A percentile compares a stretch with the other conserved stretches of the same genome.
phyloP scores from a whole-genome alignment of 768 basidiomycete species.

The Termitomyces sp. region DNA sequence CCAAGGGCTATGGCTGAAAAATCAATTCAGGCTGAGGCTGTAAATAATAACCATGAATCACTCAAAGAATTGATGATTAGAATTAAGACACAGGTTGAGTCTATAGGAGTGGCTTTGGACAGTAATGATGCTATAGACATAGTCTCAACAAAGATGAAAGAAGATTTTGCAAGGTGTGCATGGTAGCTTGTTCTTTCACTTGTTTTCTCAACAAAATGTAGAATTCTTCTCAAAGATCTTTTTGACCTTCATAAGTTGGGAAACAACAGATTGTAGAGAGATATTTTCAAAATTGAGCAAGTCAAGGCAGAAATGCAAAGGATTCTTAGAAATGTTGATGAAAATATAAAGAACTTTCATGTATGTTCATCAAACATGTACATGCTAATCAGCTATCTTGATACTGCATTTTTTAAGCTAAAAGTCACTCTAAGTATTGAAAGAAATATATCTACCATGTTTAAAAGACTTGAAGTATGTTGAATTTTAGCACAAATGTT shows the following conservation, averaged over 20 bases:
- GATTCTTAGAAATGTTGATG: too few relatives aligned
- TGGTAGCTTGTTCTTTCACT: background rate
- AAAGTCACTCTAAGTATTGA: background rate
- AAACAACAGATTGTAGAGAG: too few relatives aligned
- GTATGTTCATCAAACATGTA: background rate
- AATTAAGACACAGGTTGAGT: too few relatives aligned
- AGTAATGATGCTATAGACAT: background rate
- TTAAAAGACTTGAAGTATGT: background rate
- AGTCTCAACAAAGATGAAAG: background rate
- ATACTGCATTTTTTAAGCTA: background rate
- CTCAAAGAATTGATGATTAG: too few relatives aligned
- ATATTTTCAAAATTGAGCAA: slow-evolving; percentile 9
- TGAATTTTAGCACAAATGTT: background rate
- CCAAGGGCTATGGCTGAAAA: background rate
- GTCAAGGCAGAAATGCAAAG: slow-evolving; percentile 3
- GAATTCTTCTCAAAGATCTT: too few relatives aligned
- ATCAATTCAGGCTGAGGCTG: background rate
- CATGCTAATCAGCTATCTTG: background rate
- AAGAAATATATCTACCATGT: background rate
- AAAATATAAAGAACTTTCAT: slow-evolving; percentile 9
- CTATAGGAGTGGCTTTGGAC: background rate
- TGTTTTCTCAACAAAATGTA: too few relatives aligned
- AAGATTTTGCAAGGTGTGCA: too few relatives aligned
- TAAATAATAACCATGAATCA: too few relatives aligned
- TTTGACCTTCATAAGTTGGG: too few relatives aligned